Base-by-base conservation (phyloP, 768 basidiomycete genomes). In the Postia placenta region DNA sequence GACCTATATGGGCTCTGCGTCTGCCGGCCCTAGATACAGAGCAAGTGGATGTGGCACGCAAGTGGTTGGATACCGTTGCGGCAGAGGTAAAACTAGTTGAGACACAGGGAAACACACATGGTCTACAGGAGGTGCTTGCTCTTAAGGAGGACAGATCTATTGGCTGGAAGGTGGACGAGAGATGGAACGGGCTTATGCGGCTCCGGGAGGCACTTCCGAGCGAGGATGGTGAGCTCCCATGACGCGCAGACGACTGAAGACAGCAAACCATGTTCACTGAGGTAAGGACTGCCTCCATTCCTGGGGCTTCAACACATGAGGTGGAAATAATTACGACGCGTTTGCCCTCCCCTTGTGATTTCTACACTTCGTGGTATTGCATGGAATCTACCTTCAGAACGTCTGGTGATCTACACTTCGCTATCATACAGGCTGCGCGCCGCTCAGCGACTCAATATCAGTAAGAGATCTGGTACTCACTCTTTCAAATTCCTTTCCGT, bases 1-100 rank as follows among this genome's bases (percentile, higher is more conserved):
- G 81, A 4, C 51, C 67, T 22, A 44, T 87, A 14, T 89, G 85
- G 80, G 73, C 81, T 1, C 67, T 87, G 14, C 72, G 80, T 4
- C 51, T 71, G 1, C 76, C 81, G 4, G 60, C 57, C 17, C 61
- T 90, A 49, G 64, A 69, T 2, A 49, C 65, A 0, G 56, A 72
- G 3, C 76, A 88, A 55, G 61, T 69, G 5, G 58, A 61, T 0
- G 58, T 79, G 12, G 81, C 85, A 0, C 69, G 73, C 33, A 64
- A 56, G 2, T 90, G 84, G 83, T 60, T 87, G 15, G 63, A 74
- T 36, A 68, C 66, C 5, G 64, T 89, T 26, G 66, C 69, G 15
- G 58, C 68, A 5, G 79, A 80, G 52, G 52, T 74, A 4, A 58
- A 66, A 30, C 60, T 63, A 5, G 56, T 81, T 2, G 72, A 78